Base-by-base conservation (phyloP, 2,329 filamentous ascomycete species). In the Xylaria sp. region DNA sequence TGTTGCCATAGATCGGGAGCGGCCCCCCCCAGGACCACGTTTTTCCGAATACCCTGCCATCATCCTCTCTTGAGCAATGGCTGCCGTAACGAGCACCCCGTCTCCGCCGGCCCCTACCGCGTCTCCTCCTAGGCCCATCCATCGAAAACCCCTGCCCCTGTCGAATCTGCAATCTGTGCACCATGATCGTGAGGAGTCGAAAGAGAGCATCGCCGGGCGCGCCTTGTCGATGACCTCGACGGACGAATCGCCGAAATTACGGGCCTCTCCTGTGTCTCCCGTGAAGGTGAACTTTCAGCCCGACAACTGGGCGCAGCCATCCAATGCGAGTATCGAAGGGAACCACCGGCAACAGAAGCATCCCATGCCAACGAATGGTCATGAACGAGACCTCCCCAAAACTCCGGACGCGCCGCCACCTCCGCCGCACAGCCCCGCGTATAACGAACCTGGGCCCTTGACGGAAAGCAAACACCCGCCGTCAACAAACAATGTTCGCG, bases 221-320 rank as follows among this genome's bases (percentile, higher is more conserved):
- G 44, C 52, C 21, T 57, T 68, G 21, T 54, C 70, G 2, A 61
- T 41, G 18, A 29, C n/a, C n/a, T n/a, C 68, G 4, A 41, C 61
- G 21, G 47, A 66, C 38, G 73, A 73, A 44, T 54, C 75, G 18
- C 74, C 79, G 20, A 74, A 75, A 54, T 71, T 84, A 54, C 76
- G 78, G 56, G 76, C 79, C 46, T 75, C 77, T 16, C 82, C 83
- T 24, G 73, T 78, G 22, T 85, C 83, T 39, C 82, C 84, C 17
- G 80, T 83, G 51, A 76, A 73, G 52, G 76, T 85, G 49, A 83
- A 80, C 63, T 78, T 81, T 50, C 78, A 79, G 45, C 70, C 75
- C 20, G 80, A 81, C 39, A 75, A 79, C 65, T 84, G 78, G 78
- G 73, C 74, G 18, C 74, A 75, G 61, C 77, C 81, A 19, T 80